Base-by-base conservation (phyloP, 129 eudicot species). In the Rutidosis leptorrhynchoides region DNA sequence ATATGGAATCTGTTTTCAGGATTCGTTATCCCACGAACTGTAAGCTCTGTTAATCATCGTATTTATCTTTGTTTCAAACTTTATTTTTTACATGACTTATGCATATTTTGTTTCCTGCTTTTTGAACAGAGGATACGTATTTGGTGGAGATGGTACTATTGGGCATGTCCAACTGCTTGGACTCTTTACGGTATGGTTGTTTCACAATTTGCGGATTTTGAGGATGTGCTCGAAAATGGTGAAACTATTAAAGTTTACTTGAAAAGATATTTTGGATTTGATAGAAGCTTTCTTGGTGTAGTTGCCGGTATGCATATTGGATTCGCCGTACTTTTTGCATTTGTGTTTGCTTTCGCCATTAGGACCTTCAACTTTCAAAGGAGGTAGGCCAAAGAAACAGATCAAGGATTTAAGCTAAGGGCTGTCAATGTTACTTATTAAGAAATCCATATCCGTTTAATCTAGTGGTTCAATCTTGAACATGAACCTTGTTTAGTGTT, bases 71-170 rank as follows among this genome's bases (percentile, higher is more conserved):
- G 3, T 35, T 2, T 35, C 14, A 35, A 9, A 35, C 43, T 35
- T 35, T 3, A 35, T 35, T 9, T 8, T 35, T 35, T 10, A 35
- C 0, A 15, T 4, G 0, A 12, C 9, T 35, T 35, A 37, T 2
- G 15, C 45, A 37, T 10, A 15, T 37, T 37, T 10, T 37, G 0
- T 37, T 0, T 1, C 11, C 45, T 15, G 11, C 11, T 37, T 37
- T 37, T 14, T 37, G 0, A 37, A 1, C 27, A 0, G 2, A n/a
- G 17, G 15, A 37, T 25, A 12, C 95, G 90, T 0, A 21, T 76
- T 17, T 88, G 96, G 96, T 88, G 96, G 91, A 84, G 95, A 73
- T 90, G 97, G 97, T 90, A 79, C 40, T 78, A 76, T 30, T 86
- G 85, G 83, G 76, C 21, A 24, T 64, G 78, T 37, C 97, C 97